Evolutionary conservation across 495 filamentous ascomycete genomes (phyloP).

Genomic region (Tuber umbilicatum): DNA sequence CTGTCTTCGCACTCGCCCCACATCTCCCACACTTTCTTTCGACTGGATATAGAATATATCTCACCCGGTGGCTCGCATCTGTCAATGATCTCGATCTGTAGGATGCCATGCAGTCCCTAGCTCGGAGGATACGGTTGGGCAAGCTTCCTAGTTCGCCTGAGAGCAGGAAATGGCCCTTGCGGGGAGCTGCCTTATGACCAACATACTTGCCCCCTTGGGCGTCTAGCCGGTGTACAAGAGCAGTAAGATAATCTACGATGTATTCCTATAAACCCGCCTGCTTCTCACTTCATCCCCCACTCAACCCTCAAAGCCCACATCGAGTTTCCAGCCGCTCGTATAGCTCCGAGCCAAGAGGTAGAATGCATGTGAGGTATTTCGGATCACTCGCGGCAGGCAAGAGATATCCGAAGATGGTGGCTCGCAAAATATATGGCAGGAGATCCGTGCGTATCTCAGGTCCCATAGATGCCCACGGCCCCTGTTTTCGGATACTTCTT

Average conservation of each 20-base stretch:
- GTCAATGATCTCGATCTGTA: background rate
- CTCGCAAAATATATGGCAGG: too few relatives aligned
- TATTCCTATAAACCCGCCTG: background rate
- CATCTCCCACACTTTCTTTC: background rate
- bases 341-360: background rate
- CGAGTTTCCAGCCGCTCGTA: background rate
- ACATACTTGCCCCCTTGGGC: background rate
- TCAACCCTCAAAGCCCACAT: background rate
- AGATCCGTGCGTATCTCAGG: too few relatives aligned
- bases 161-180: background rate
- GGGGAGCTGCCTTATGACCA: background rate
- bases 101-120: background rate
- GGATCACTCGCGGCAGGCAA: background rate
- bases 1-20: background rate
- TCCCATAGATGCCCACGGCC: too few relatives aligned
- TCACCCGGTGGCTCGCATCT: background rate
- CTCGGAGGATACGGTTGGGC: background rate
- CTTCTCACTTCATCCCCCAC: background rate
- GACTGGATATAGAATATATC: background rate
- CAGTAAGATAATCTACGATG: background rate
- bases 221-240: background rate
- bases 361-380: background rate
- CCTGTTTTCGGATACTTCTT: too few relatives aligned
- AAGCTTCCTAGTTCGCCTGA: background rate
- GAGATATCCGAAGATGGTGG: too few relatives aligned